Percentiles rank a stretch among this genome's conserved stretches.
Conservation (phyloP, 495 filamentous ascomycete genomes). For the Physcia stellaris region DNA sequence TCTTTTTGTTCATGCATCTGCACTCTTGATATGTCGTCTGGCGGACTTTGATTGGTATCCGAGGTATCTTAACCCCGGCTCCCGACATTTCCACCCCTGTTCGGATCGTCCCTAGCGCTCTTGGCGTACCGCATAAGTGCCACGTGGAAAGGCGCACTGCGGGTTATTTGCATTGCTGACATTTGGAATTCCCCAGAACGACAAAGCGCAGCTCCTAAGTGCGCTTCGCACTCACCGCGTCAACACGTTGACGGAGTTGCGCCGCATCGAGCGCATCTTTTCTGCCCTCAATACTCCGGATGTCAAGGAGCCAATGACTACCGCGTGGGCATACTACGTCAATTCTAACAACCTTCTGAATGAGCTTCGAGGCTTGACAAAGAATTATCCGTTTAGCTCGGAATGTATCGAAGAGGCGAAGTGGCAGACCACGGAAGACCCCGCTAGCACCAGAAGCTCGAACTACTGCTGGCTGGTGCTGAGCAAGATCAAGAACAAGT, state of each 20-base stretch:
- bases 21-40: neutral
- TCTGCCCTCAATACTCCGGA: slow-evolving; percentile 37
- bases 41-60: neutral
- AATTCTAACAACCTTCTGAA: slow-evolving; percentile 58
- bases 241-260: slow-evolving; percentile 62
- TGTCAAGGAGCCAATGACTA: slow-evolving; percentile 52
- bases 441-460: slow-evolving; percentile 55
- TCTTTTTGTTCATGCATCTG: neutral
- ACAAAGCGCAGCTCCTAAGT: slow-evolving; percentile 34
- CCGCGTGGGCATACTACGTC: slow-evolving; percentile 63
- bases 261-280: slow-evolving; percentile 57
- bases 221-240: slow-evolving; percentile 48
- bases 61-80: neutral
- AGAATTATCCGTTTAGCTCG: slow-evolving; percentile 59
- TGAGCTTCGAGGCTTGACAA: slow-evolving; percentile 54
- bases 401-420: slow-evolving; percentile 57
- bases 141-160: slow-evolving; percentile 1
- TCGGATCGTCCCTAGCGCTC: slow-evolving; percentile 2
- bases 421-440: slow-evolving; percentile 47
- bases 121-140: neutral
- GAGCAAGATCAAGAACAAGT: slow-evolving; percentile 54
- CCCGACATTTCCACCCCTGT: neutral
- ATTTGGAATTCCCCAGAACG: too few species aligned
- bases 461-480: slow-evolving; percentile 67
- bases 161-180: slow-evolving; percentile 7